These are phyloP conservation scores for Dryas integrifolia DNA, from an alignment of 331 rosid species.

Conservation along the genomic window DNA sequence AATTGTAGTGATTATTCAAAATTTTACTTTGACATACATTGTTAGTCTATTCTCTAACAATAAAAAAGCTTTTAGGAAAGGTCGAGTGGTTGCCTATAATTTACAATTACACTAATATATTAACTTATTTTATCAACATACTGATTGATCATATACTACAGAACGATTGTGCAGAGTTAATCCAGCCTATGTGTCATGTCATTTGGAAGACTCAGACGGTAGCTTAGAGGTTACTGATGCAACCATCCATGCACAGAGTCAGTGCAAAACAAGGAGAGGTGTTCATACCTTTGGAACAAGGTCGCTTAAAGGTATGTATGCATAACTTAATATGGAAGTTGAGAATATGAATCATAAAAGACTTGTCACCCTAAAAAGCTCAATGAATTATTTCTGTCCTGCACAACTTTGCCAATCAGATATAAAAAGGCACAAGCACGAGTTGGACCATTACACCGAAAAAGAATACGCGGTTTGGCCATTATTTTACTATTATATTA, in stretches of 20 bases:
- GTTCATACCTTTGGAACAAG: constrained; percentile 25
- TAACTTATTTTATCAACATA: too few species aligned
- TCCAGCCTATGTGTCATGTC: neutral
- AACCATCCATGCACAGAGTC: constrained; percentile 15
- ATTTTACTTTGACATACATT: too few species aligned
- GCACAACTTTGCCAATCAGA: constrained; percentile 21
- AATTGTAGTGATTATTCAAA: too few species aligned
- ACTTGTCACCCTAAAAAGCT: neutral
- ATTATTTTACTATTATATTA: neutral
- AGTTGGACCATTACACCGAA: constrained; percentile 29
- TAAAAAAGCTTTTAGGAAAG: too few species aligned
- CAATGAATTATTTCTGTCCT: constrained; percentile 3
- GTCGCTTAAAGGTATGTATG: neutral
- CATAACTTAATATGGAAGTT: constrained; percentile 32
- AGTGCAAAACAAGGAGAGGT: constrained; percentile 12
- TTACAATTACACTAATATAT: too few species aligned
- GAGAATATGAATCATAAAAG: constrained; percentile 34
- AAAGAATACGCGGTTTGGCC: constrained; percentile 1
- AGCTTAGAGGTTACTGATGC: neutral
- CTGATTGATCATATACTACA: too few species aligned
- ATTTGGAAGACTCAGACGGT: neutral
- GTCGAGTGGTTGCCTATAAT: too few species aligned
- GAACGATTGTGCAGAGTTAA: neutral
- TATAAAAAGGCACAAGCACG: constrained; percentile 14
- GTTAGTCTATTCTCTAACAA: too few species aligned